These are phyloP conservation scores for Lathyrus tuberosus DNA, from an alignment of 306 rosid genomes.

Conservation along the genomic window DNA sequence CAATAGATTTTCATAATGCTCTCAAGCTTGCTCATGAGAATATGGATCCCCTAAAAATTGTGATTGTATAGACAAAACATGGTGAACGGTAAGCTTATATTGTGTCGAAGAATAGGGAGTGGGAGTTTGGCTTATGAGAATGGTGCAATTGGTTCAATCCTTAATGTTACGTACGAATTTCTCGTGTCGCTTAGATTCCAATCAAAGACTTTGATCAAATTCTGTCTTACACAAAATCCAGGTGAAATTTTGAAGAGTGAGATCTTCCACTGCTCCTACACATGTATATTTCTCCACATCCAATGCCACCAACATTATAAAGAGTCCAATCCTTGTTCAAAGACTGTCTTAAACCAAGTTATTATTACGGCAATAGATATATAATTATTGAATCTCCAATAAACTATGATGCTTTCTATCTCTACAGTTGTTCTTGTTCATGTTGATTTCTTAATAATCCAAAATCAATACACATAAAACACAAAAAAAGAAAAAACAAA, in stretches of 20 bases:
- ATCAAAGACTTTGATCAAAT: background rate
- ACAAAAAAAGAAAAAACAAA: no score
- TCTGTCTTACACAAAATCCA: background rate
- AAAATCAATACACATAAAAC: no score
- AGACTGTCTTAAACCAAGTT: background rate
- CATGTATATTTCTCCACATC: background rate
- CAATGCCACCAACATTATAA: background rate
- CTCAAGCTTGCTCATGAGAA: background rate
- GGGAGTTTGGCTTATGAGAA: no score
- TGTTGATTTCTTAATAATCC: no score
- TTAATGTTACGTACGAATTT: background rate
- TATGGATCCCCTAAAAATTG: background rate
- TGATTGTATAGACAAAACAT: background rate
- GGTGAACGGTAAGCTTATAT: background rate
- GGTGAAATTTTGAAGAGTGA: slow-evolving; percentile 12
- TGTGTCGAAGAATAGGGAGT: no score
- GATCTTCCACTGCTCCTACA: background rate
- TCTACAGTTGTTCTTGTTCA: background rate
- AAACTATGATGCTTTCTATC: background rate
- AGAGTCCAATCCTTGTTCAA: background rate
- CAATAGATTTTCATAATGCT: background rate
- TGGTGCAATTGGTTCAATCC: slow-evolving; percentile 9
- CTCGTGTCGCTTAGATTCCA: background rate
- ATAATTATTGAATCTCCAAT: background rate
- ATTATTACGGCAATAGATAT: background rate